Evolutionary conservation across 192 early-diverging fungal species (phyloP).

Genomic region (Lobosporangium transversale): DNA sequence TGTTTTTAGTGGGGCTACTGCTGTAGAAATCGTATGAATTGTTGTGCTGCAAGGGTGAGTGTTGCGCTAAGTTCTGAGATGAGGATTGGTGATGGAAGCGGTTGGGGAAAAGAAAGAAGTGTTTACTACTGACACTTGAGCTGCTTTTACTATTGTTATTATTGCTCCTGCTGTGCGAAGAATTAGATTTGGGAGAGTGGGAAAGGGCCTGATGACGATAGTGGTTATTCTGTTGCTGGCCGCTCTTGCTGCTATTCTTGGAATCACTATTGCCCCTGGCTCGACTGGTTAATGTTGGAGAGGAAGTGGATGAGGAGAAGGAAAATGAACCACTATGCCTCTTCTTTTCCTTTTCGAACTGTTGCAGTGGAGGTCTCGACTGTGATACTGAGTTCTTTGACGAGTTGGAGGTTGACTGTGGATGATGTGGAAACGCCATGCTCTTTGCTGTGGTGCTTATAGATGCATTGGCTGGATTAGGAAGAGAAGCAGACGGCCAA

Average conservation of each 20-base stretch:
- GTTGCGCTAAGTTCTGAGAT: conserved; percentile 3
- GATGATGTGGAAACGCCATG: conserved; percentile 26
- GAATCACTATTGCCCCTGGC: conserved; percentile 38
- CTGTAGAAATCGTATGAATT: conserved; percentile 1
- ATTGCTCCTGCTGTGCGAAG: conserved; percentile 11
- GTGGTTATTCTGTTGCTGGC: conserved; percentile 5
- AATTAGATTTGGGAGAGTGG: conserved; percentile 1
- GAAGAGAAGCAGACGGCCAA: conserved; percentile 44
- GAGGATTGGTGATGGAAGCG: conserved; percentile 14
- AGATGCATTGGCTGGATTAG: conserved; percentile 29
- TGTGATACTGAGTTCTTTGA: conserved; percentile 9
- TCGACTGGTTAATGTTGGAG: conserved; percentile 19
- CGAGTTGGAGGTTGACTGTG: conserved; percentile 1
- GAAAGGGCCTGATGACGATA: background rate
- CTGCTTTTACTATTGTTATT: conserved; percentile 3
- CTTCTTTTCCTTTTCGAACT: conserved; percentile 28
- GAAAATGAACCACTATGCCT: conserved; percentile 48
- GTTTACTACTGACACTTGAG: conserved; percentile 1
- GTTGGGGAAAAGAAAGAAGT: conserved; percentile 34
- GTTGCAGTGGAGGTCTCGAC: conserved; percentile 33
- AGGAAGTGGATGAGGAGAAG: conserved; percentile 34
- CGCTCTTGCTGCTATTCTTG: conserved; percentile 13
- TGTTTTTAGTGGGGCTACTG: conserved; percentile 2
- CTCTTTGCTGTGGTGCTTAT: conserved; percentile 30
- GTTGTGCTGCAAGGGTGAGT: background rate